A percentile compares a stretch with the other conserved stretches of the same genome.
Conservation (phyloP, 164 flowering plant genomes). For the Buxus sempervirens region DNA sequence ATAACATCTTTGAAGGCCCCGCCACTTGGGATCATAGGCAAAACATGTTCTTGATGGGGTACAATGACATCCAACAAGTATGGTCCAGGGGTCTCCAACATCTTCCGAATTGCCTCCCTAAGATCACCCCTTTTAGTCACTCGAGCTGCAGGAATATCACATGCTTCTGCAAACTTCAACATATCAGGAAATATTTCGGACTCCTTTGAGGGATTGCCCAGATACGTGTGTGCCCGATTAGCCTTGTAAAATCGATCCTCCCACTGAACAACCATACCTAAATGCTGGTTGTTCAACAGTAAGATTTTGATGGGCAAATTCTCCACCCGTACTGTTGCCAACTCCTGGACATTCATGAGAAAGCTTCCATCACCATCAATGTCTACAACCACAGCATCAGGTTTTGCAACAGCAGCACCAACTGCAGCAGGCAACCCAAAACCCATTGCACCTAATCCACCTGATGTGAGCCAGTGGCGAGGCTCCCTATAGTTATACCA, state of each 20-base stretch:
- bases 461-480: not conserved
- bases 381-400: conserved; percentile 3
- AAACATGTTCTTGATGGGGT: not conserved
- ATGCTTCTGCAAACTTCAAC: not conserved
- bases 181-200: not conserved
- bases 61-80: not conserved
- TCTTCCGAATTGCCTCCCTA: not conserved
- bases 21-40: not conserved
- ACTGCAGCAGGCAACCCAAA: not conserved
- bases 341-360: conserved; percentile 13
- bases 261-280: conserved; percentile 16
- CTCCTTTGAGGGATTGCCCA: not conserved
- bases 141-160: not conserved
- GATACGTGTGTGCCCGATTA: not conserved
- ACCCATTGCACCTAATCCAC: conserved; percentile 1
- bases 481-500: too few species aligned
- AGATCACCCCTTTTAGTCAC: not conserved
- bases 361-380: conserved; percentile 15
- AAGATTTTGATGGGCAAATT: conserved; percentile 8
- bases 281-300: conserved; percentile 10
- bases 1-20: not conserved
- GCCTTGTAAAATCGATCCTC: conserved; percentile 13
- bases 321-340: conserved; percentile 9
- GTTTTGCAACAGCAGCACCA: not conserved
- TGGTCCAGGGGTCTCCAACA: not conserved